Percentiles rank a stretch among this genome's conserved stretches.
Conservation (phyloP, 2,329 filamentous ascomycete genomes). For the Curvularia spicifera region DNA sequence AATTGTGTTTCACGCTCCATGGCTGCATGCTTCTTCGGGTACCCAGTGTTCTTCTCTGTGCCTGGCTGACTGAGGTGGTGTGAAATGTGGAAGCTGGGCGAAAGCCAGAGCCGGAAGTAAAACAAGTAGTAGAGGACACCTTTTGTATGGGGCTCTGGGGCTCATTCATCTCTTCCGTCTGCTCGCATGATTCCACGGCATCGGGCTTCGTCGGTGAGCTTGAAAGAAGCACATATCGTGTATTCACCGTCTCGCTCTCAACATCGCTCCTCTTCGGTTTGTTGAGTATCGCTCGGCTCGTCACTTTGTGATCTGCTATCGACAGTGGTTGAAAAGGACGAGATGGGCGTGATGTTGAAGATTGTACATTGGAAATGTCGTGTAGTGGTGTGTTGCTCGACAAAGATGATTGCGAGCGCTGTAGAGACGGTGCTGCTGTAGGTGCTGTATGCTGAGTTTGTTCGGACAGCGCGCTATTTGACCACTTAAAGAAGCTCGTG, state of each 20-base stretch:
- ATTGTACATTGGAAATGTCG: conserved; percentile 45
- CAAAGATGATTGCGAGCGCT: conserved; percentile 31
- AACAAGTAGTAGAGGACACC: not conserved
- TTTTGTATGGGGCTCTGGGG: conserved; percentile 20
- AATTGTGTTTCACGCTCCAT: conserved; percentile 53
- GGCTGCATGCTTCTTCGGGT: conserved; percentile 58
- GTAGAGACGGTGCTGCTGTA: conserved; percentile 16
- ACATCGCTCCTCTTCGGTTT: conserved; percentile 37
- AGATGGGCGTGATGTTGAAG: conserved; percentile 10
- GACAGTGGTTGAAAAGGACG: conserved; percentile 35
- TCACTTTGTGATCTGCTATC: conserved; percentile 38
- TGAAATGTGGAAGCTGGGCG: conserved; percentile 53
- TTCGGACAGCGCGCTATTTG: conserved; percentile 25
- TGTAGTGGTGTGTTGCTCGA: conserved; percentile 30
- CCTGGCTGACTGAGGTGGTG: conserved; percentile 50
- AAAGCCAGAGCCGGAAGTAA: conserved; percentile 26
- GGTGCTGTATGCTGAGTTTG: conserved; percentile 15
- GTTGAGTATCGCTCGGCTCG: conserved; percentile 41
- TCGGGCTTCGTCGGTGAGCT: conserved; percentile 52
- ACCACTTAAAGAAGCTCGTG: conserved; percentile 58
- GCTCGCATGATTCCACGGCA: conserved; percentile 12
- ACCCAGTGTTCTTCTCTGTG: conserved; percentile 57
- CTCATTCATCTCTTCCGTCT: conserved; percentile 13
- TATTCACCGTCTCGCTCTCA: conserved; percentile 32
- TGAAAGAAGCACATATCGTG: conserved; percentile 58